These are phyloP conservation scores for Pythium apleroticum DNA, from an alignment of 352 stramenopile species.

Conservation along the genomic window DNA sequence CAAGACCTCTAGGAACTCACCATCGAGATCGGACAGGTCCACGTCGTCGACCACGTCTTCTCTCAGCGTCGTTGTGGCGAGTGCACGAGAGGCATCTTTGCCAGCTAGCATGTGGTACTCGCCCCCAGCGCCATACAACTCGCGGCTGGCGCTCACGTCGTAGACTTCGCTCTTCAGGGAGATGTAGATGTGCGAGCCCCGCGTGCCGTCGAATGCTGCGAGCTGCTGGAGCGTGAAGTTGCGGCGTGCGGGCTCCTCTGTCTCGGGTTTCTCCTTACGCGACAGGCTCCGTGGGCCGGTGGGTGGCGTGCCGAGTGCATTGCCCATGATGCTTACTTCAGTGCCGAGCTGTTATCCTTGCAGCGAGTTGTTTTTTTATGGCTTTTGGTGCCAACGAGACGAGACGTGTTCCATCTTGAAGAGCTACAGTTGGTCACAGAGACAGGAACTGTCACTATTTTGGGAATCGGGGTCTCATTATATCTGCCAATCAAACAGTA, in stretches of 20 bases:
- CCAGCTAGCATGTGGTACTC: constrained; percentile 88
- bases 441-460: constrained; percentile 25
- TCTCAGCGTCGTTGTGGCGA: constrained; percentile 88
- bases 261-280: background rate
- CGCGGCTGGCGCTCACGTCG: constrained; percentile 85
- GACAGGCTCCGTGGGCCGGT: constrained; percentile 18
- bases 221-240: constrained; percentile 86
- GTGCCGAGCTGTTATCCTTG: background rate
- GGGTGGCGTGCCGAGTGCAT: constrained; percentile 27
- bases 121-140: constrained; percentile 91
- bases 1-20: constrained; percentile 29
- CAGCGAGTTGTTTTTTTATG: background rate
- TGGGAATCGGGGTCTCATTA: background rate
- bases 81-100: constrained; percentile 86
- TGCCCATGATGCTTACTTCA: constrained; percentile 25
- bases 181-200: constrained; percentile 89
- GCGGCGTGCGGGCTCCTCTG: constrained; percentile 21
- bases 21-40: constrained; percentile 48
- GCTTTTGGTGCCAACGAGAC: too few species aligned
- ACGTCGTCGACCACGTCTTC: constrained; percentile 57
- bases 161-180: constrained; percentile 92
- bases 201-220: constrained; percentile 75
- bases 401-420: too few species aligned
- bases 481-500: constrained; percentile 10
- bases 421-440: constrained; percentile 15